Conservation (phyloP, 73 alveolate genomes). For the Tetrahymena elliotti region DNA sequence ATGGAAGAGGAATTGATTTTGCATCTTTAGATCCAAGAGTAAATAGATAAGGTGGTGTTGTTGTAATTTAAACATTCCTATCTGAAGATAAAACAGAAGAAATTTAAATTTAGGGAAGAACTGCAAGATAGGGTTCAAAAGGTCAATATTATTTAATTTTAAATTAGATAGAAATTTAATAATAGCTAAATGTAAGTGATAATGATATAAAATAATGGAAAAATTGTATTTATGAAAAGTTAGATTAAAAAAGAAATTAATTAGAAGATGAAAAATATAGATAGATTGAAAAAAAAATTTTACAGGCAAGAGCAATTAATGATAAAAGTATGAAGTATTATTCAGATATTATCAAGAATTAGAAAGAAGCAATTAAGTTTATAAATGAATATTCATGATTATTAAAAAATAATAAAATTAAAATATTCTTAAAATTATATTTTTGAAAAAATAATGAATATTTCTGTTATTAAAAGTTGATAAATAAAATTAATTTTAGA, state of each 20-base stretch:
- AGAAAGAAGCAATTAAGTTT: too few relatives aligned
- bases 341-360: too few relatives aligned
- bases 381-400: too few relatives aligned
- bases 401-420: too few relatives aligned
- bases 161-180: background rate
- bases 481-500: too few relatives aligned
- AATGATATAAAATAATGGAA: background rate
- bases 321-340: too few relatives aligned
- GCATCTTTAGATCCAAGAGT: background rate
- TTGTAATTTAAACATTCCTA: background rate
- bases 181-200: too few relatives aligned
- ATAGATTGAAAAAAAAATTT: background rate
- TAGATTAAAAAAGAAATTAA: background rate
- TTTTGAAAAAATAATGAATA: too few relatives aligned
- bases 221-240: too few relatives aligned
- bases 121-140: background rate
- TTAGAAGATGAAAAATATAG: background rate
- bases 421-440: too few relatives aligned
- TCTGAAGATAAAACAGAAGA: background rate
- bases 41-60: background rate
- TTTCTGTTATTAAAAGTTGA: too few relatives aligned
- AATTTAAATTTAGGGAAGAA: background rate
- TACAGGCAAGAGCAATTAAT: too few relatives aligned
- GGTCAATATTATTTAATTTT: background rate
- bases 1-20: background rate